Conservation (phyloP, 441 rosid genomes). For the Arabidopsis hybrid region DNA sequence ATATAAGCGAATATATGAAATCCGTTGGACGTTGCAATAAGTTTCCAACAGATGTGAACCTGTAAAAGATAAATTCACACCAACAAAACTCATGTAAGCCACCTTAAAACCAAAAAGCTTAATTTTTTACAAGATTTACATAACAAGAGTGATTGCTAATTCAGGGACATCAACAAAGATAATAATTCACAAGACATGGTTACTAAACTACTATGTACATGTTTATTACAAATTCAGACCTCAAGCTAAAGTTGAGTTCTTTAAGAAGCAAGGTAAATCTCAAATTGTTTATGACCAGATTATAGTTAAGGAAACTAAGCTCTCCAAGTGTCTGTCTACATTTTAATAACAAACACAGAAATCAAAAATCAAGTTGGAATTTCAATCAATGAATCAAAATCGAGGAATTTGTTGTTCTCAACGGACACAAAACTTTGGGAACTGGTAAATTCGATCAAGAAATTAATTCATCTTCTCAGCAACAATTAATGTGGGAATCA, state of each 20-base stretch:
- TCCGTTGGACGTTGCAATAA: neutral
- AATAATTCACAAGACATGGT: neutral
- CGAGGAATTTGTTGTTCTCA: neutral
- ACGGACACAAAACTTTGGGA: neutral
- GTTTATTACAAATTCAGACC: neutral
- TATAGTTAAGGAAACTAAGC: slow-evolving; percentile 3
- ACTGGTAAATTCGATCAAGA: neutral
- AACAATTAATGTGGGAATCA: neutral
- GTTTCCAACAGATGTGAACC: slow-evolving; percentile 5
- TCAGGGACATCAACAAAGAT: neutral
- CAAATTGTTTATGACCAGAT: neutral
- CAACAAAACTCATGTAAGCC: slow-evolving; percentile 11
- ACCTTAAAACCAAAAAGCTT: neutral
- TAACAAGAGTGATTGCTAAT: slow-evolving; percentile 4
- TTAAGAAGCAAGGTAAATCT: neutral
- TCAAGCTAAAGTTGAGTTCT: neutral
- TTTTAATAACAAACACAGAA: slow-evolving; percentile 20
- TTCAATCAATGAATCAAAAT: neutral
- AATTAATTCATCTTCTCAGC: neutral
- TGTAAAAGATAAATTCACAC: slow-evolving; percentile 31
- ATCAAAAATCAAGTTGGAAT: neutral
- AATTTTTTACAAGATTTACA: neutral
- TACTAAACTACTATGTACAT: neutral
- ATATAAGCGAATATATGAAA: slow-evolving; percentile 11
- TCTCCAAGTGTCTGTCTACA: neutral